These are phyloP conservation scores for Endocarpon pusillum DNA, from an alignment of 495 filamentous ascomycete genomes.

Conservation along the genomic window DNA sequence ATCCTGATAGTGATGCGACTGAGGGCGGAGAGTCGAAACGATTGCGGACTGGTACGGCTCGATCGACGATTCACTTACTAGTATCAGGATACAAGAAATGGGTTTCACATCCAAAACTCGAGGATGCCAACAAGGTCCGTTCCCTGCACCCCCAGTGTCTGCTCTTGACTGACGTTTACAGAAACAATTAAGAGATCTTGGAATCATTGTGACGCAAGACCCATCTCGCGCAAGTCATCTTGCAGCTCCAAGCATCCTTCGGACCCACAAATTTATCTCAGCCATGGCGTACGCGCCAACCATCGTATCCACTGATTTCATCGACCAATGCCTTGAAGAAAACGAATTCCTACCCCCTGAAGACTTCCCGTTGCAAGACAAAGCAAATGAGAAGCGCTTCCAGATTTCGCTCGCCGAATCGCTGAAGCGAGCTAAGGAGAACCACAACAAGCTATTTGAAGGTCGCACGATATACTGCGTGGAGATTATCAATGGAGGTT, in stretches of 20 bases:
- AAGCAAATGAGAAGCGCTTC: conserved; percentile 49
- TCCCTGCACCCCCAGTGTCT: conserved; percentile 1
- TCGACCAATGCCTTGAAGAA: conserved; percentile 51
- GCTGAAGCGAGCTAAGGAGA: conserved; percentile 48
- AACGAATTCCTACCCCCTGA: conserved; percentile 40
- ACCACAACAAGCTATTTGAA: conserved; percentile 55
- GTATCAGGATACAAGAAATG: conserved; percentile 69
- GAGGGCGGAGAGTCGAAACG: conserved; percentile 37
- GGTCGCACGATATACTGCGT: conserved; percentile 69
- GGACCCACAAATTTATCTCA: conserved; percentile 84
- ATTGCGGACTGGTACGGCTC: conserved; percentile 39
- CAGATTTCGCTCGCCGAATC: conserved; percentile 48
- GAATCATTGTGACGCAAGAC: conserved; percentile 64
- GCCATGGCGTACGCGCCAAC: conserved; percentile 62
- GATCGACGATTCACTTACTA: conserved; percentile 52
- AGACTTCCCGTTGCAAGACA: conserved; percentile 51
- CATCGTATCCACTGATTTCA: conserved; percentile 60
- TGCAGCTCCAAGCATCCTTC: conserved; percentile 67
- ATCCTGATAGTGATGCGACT: conserved; percentile 36
- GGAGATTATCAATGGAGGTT: conserved; percentile 55
- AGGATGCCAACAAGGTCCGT: conserved; percentile 66
- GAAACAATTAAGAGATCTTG: conserved; percentile 68
- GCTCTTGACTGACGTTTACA: conserved; percentile 16
- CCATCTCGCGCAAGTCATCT: conserved; percentile 64
- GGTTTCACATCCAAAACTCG: conserved; percentile 46